Base-by-base conservation (phyloP, 495 filamentous ascomycete species). In the Xeromyces bisporus region DNA sequence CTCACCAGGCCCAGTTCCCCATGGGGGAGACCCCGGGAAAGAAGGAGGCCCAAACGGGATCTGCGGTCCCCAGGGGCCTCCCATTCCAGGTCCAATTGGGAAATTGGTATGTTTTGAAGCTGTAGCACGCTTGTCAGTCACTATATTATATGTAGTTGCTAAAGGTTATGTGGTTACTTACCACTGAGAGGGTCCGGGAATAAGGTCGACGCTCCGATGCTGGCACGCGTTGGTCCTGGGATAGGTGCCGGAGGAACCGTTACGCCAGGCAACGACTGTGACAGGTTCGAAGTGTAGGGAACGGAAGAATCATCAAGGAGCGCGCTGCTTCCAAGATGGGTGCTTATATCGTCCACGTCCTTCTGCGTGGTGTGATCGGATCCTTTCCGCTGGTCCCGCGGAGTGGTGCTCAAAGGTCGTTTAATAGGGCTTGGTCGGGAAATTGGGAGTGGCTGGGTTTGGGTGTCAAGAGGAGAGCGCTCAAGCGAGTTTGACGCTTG, bases 281-380 rank as follows among this genome's bases (percentile, higher is more conserved):
- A 58, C 29, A 50, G 44, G 21, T 55, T 54, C 7, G 58, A 52
- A 11, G 60, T 40, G 29, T 63, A 50, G 15, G 64, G 53, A 29
- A 64, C 66, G 35, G 83, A 73, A 11, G 62, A 67, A 46, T 91
- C 85, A 42, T 91, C 86, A 23, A 94, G 62, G n/a, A 97, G 60
- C 6, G 86, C 87, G 49, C 77, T 85, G 54, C 87, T 93, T 7
- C 89, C 91, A n/a, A 97, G 66, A 47, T 86, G 82, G 29, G 73
- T 67, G 34, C 71, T 80, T 27, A 91, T 58, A 32, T 85, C 72
- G 33, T 93, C 83, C 21, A 80, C 43, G 33, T 79, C 68, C 9
- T 41, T 40, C 32, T 52, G 58, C 3, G 42, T 35, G 17, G 46
- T 40, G 21, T 39, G 25, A 29, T 42, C 55, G 26, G 53, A 60